phyloP scores from a whole-genome alignment of 2,329 filamentous ascomycete species.

The Colletotrichum theobromicola region DNA sequence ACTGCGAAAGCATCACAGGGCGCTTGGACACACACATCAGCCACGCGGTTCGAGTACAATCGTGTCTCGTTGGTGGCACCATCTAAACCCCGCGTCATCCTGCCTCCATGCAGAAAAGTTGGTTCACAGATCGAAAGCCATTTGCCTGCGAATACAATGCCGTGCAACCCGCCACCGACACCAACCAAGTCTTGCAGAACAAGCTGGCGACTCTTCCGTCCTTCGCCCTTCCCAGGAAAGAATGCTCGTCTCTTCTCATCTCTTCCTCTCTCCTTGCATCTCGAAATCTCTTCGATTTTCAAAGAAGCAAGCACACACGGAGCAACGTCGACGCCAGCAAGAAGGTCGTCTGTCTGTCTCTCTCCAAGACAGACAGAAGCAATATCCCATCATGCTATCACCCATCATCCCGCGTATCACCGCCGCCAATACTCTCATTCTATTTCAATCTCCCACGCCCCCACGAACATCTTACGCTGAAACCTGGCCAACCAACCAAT shows the following conservation, averaged over 20 bases:
- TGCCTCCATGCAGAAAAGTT: not conserved
- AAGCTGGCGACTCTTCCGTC: not conserved
- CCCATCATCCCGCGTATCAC: not conserved
- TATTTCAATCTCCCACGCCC: not conserved
- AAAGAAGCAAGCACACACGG: not conserved
- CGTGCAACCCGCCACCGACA: not conserved
- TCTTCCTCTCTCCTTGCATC: not conserved
- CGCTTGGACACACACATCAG: not conserved
- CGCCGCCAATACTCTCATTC: not conserved
- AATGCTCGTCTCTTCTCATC: not conserved
- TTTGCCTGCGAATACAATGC: not conserved
- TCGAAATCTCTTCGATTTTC: not conserved
- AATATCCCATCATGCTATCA: not conserved
- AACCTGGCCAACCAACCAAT: conserved; percentile 5
- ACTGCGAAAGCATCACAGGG: not conserved
- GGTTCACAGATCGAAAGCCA: not conserved
- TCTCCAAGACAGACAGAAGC: not conserved
- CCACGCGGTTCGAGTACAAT: not conserved
- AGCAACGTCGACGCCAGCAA: not conserved
- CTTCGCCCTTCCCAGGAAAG: not conserved
- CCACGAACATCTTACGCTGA: not conserved
- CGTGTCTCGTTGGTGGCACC: not conserved
- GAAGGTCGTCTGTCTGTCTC: not conserved
- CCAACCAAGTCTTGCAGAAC: not conserved
- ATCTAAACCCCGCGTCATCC: not conserved